phyloP scores from a whole-genome alignment of 1,284 basidiomycete species.

The Athelia sp. region DNA sequence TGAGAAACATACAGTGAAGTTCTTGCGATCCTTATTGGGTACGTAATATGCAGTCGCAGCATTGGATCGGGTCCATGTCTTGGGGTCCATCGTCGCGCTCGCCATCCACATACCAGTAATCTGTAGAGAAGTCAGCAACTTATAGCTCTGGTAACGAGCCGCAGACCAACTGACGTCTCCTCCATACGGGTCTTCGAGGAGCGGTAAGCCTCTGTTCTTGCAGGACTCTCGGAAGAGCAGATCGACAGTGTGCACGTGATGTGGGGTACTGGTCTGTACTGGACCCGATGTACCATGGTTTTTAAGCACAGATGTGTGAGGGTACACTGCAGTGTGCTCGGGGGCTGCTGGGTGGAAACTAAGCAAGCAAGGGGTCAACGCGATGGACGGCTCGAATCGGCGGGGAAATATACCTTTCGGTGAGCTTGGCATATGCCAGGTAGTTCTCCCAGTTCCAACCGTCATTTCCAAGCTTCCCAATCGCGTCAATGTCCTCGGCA shows the following conservation, averaged over 20 bases:
- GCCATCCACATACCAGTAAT: conserved; percentile 9
- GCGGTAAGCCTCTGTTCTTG: background rate
- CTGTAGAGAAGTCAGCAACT: background rate
- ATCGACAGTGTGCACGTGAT: background rate
- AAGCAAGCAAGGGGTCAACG: too few species aligned
- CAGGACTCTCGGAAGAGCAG: background rate
- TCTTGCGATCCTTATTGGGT: conserved; percentile 10
- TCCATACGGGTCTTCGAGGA: conserved; percentile 1
- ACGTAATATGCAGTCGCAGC: conserved; percentile 12
- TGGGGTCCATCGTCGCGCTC: conserved; percentile 8
- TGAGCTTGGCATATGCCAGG: background rate
- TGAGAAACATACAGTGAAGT: conserved; percentile 6
- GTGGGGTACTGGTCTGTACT: background rate
- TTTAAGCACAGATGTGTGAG: background rate
- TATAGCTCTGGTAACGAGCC: background rate
- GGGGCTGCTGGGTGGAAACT: background rate
- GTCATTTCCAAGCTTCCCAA: conserved; percentile 26
- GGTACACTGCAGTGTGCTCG: background rate
- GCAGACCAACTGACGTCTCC: background rate
- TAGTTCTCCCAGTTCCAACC: conserved; percentile 3
- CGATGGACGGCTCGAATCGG: too few species aligned
- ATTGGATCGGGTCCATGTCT: conserved; percentile 10
- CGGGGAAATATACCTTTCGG: background rate
- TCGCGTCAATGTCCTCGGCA: conserved; percentile 24
- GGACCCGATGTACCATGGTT: background rate